Conservation (phyloP, 192 early-diverging fungal genomes). For the Pilobolus umbonatus region DNA sequence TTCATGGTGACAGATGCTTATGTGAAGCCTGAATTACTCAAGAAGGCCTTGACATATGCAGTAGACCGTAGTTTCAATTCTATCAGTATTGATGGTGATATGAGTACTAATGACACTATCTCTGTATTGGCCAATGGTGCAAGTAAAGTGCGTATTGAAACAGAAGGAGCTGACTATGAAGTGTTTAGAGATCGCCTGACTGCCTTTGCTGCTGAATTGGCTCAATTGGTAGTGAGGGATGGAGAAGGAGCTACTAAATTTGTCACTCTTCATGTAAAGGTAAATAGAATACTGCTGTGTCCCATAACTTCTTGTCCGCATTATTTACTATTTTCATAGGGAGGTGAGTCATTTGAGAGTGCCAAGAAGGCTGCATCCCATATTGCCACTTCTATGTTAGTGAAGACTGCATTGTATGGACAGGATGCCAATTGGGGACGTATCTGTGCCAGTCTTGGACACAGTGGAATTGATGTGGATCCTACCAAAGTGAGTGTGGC, state of each 20-base stretch:
- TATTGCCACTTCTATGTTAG: constrained; percentile 87
- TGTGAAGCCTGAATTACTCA: constrained; percentile 58
- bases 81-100: constrained; percentile 94
- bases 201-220: constrained; percentile 80
- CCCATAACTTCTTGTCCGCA: background rate
- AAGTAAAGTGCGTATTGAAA: constrained; percentile 36
- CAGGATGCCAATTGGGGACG: constrained; percentile 99
- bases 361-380: constrained; percentile 81
- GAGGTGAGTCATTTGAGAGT: constrained; percentile 64
- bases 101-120: constrained; percentile 94
- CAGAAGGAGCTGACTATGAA: constrained; percentile 49
- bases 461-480: constrained; percentile 61
- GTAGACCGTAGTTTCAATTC: constrained; percentile 93
- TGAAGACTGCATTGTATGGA: constrained; percentile 95
- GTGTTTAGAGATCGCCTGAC: constrained; percentile 72
- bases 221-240: constrained; percentile 88
- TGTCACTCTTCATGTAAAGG: constrained; percentile 81
- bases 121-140: constrained; percentile 86
- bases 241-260: constrained; percentile 99
- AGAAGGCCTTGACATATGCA: constrained; percentile 70
- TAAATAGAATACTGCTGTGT: constrained; percentile 18
- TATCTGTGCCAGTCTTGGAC: constrained; percentile 35
- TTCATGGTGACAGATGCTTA: constrained; percentile 82
- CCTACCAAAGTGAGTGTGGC: constrained; percentile 72
- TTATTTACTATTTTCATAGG: constrained; percentile 36